phyloP scores from a whole-genome alignment of 2,329 filamentous ascomycete genomes.

The Ceratocystiopsis minuta region DNA sequence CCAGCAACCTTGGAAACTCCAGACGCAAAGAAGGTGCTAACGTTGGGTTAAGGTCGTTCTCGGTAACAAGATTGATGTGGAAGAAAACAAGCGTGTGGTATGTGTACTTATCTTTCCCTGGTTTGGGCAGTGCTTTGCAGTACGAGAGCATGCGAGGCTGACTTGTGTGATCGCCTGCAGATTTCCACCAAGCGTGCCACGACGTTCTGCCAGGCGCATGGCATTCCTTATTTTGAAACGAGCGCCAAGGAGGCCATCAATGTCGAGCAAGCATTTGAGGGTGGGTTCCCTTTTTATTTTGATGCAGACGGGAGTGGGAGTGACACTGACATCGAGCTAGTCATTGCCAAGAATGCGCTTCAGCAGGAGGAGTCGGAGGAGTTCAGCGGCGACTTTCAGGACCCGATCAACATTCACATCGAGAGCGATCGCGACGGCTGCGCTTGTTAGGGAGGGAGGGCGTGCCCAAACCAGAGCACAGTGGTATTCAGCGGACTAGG shows the following conservation, averaged over 20 bases:
- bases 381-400: conserved; percentile 91
- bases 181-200: conserved; percentile 92
- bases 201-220: conserved; percentile 94
- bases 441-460: conserved; percentile 43
- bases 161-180: conserved; percentile 19
- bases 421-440: conserved; percentile 87
- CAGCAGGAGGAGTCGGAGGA: conserved; percentile 96
- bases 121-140: neutral
- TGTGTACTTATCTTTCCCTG: conserved; percentile 12
- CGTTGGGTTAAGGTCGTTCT: conserved; percentile 53
- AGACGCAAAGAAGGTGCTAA: neutral
- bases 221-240: conserved; percentile 97
- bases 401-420: conserved; percentile 95
- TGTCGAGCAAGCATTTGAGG: conserved; percentile 66
- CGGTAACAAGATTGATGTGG: conserved; percentile 97
- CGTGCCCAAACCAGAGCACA: too few species aligned
- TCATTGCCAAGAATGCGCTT: conserved; percentile 88
- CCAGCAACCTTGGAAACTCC: too few species aligned
- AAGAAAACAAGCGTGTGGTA: conserved; percentile 90
- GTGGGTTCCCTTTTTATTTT: conserved; percentile 20
- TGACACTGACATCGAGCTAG: conserved; percentile 25
- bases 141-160: too few species aligned
- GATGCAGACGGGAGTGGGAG: neutral
- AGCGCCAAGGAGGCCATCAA: conserved; percentile 98
- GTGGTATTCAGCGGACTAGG: too few species aligned